phyloP scores from a whole-genome alignment of 768 basidiomycete species.

The Podaxis sp. region DNA sequence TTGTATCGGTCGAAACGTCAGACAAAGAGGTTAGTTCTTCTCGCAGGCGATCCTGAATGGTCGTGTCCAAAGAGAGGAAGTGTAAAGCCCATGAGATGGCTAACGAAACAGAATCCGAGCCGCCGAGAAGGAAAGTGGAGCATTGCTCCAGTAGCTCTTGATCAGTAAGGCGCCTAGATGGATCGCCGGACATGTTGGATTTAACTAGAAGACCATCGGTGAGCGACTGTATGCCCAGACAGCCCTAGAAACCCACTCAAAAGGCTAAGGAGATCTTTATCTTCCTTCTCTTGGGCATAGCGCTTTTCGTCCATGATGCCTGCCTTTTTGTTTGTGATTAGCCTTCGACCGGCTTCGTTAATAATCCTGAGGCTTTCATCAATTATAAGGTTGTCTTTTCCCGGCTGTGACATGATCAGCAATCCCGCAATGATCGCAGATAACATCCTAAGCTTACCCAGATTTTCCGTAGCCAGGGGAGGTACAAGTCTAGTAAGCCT shows the following conservation, averaged over 20 bases:
- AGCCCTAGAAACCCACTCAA: constrained; percentile 37
- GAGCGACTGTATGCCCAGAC: background rate
- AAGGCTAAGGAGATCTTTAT: constrained; percentile 49
- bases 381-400: constrained; percentile 37
- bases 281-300: constrained; percentile 19
- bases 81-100: constrained; percentile 61
- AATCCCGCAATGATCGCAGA: background rate
- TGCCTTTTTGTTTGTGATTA: constrained; percentile 43
- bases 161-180: constrained; percentile 52
- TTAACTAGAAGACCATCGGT: constrained; percentile 42
- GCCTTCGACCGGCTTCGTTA: constrained; percentile 37
- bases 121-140: constrained; percentile 64
- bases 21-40: constrained; percentile 39
- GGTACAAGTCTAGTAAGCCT: constrained; percentile 43
- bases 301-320: constrained; percentile 34
- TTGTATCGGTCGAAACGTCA: constrained; percentile 8
- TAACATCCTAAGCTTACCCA: constrained; percentile 35
- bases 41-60: constrained; percentile 55
- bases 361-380: constrained; percentile 41
- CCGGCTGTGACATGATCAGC: constrained; percentile 33
- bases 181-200: constrained; percentile 52
- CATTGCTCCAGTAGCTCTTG: constrained; percentile 62
- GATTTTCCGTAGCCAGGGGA: constrained; percentile 44
- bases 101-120: constrained; percentile 60
- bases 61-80: constrained; percentile 51